A percentile compares a stretch with the other conserved stretches of the same genome.
Evolutionary conservation across 306 rosid species (phyloP).

Genomic region (Lithocarpus polystachyus): DNA sequence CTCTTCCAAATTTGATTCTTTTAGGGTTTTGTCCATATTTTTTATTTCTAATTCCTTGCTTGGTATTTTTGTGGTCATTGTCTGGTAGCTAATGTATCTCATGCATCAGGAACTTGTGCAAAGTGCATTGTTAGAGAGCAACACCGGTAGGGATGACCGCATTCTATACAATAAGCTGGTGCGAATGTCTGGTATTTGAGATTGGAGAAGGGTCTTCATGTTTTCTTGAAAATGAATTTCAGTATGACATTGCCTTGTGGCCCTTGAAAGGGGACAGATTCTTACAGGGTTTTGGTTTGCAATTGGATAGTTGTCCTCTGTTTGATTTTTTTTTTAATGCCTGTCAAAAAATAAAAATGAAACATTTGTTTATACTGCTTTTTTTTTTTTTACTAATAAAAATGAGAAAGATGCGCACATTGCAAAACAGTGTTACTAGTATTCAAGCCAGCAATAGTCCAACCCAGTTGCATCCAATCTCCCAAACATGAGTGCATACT

Average conservation of each 20-base stretch:
- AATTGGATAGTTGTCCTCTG: neutral
- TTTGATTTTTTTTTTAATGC: no score
- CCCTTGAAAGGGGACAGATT: neutral
- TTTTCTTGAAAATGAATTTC: neutral
- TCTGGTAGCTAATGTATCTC: conserved; percentile 9
- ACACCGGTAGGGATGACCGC: conserved; percentile 88
- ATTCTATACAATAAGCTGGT: conserved; percentile 84
- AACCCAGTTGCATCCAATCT: no score
- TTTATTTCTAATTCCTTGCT: neutral
- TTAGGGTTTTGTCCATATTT: neutral
- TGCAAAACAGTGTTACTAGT: no score
- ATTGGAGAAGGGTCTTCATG: conserved; percentile 13
- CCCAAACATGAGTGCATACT: no score
- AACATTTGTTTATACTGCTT: no score
- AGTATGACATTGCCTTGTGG: neutral
- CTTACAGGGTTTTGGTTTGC: neutral
- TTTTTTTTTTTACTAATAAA: no score
- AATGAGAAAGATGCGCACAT: no score
- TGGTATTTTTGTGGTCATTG: neutral
- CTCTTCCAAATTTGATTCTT: neutral
- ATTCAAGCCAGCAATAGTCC: no score
- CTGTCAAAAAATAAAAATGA: no score
- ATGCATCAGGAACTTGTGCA: conserved; percentile 87
- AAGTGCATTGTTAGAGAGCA: conserved; percentile 94
- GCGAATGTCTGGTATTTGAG: conserved; percentile 61